phyloP scores from a whole-genome alignment of 78 protist species.

The Thecamonas trahens region DNA sequence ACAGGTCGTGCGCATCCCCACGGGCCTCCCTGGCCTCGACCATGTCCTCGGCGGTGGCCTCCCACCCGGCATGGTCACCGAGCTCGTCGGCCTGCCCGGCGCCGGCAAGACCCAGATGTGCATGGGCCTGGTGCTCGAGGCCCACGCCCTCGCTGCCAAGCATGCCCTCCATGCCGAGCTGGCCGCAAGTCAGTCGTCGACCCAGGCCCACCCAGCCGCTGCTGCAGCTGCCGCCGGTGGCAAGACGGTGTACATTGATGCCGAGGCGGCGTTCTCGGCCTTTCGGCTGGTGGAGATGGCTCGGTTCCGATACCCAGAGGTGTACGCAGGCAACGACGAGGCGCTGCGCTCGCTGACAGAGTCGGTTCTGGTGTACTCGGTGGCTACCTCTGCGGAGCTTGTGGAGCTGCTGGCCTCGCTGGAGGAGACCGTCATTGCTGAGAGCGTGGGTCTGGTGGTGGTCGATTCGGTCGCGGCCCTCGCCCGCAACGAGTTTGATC shows the following conservation, averaged over 20 bases:
- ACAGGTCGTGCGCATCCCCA: too few relatives aligned
- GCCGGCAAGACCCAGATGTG: slow-evolving; percentile 22
- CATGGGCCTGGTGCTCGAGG: not conserved
- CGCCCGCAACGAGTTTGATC: slow-evolving; percentile 2
- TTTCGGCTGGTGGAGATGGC: not conserved
- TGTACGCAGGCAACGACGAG: too few relatives aligned
- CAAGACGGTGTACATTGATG: slow-evolving; percentile 17
- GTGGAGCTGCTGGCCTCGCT: too few relatives aligned
- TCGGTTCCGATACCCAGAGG: too few relatives aligned
- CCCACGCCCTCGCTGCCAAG: too few relatives aligned
- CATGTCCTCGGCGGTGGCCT: slow-evolving; percentile 25
- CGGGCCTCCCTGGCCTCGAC: slow-evolving; percentile 11
- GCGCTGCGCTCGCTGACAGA: too few relatives aligned
- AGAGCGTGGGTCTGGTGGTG: not conserved
- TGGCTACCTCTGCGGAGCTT: too few relatives aligned
- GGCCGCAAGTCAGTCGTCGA: slow-evolving; percentile 6
- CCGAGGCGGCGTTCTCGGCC: slow-evolving; percentile 15
- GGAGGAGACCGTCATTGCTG: too few relatives aligned
- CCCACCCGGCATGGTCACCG: slow-evolving; percentile 7
- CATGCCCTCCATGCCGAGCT: slow-evolving; percentile 5
- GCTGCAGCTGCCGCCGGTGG: too few relatives aligned
- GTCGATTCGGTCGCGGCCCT: slow-evolving; percentile 37
- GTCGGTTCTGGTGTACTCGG: too few relatives aligned
- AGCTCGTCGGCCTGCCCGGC: slow-evolving; percentile 9
- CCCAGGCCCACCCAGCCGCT: too few relatives aligned